Percentiles rank a stretch among this genome's conserved stretches.
Conservation (phyloP, 257 asterid species). For the Salvia rosmarinus region DNA sequence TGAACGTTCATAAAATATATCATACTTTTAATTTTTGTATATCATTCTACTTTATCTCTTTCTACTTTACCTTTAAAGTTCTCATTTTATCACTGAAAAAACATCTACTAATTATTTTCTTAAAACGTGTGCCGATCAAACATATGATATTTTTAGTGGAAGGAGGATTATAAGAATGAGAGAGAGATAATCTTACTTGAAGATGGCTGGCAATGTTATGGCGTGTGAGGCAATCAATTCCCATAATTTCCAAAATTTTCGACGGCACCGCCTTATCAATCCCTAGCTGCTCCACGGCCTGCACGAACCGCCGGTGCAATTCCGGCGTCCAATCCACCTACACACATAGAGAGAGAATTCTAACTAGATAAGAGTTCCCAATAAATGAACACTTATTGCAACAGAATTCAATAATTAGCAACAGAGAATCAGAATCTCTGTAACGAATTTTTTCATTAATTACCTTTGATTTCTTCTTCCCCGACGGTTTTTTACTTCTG, state of each 20-base stretch:
- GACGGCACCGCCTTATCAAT: conserved; percentile 96
- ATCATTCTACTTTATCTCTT: too few relatives aligned
- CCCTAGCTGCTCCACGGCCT: conserved; percentile 91
- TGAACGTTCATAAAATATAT: too few relatives aligned
- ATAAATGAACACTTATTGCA: background rate
- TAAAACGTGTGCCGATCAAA: too few relatives aligned
- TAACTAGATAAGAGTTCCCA: background rate
- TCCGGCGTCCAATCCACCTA: conserved; percentile 99
- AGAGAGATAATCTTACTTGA: conserved; percentile 51
- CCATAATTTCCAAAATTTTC: conserved; percentile 81
- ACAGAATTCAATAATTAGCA: too few relatives aligned
- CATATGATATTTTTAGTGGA: too few relatives aligned
- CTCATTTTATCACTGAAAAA: too few relatives aligned
- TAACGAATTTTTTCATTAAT: background rate
- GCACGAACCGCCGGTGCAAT: conserved; percentile 79
- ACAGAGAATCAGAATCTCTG: too few relatives aligned
- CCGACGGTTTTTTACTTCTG: background rate
- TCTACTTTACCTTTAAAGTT: too few relatives aligned
- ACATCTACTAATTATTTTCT: too few relatives aligned
- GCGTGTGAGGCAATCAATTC: conserved; percentile 83
- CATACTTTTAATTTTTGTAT: too few relatives aligned
- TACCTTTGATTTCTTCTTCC: conserved; percentile 34
- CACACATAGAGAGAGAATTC: conserved; percentile 13
- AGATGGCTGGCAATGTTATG: conserved; percentile 96
- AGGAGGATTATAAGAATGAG: too few relatives aligned